phyloP scores from a whole-genome alignment of 2,329 filamentous ascomycete species.

The Hymenoscyphus occultus region DNA sequence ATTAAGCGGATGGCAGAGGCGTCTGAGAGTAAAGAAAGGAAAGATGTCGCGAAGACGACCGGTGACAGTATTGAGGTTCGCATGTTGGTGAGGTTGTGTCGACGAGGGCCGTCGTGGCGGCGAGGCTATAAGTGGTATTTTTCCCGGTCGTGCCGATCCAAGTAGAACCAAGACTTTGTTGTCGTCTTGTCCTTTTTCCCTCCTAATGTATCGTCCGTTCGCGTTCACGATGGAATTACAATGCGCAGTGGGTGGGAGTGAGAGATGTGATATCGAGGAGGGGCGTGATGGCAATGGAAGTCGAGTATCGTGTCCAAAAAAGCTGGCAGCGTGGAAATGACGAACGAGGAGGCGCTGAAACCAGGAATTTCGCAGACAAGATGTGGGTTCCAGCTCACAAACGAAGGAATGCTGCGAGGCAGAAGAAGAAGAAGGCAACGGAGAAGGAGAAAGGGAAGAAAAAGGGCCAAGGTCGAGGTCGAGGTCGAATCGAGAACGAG shows the following conservation, averaged over 20 bases:
- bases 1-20: constrained; percentile 42
- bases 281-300: constrained; percentile 6
- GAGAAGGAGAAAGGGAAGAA: constrained; percentile 15
- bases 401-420: constrained; percentile 27
- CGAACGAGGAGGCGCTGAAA: constrained; percentile 18
- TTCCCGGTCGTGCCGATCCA: constrained; percentile 25
- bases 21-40: constrained; percentile 31
- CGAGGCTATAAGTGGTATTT: constrained; percentile 14
- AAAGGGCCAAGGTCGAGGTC: constrained; percentile 14
- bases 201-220: neutral
- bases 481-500: constrained; percentile 5
- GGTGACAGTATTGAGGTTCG: constrained; percentile 30
- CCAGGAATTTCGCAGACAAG: constrained; percentile 20
- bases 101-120: constrained; percentile 28
- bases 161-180: constrained; percentile 15
- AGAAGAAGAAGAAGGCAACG: neutral
- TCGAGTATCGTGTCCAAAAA: constrained; percentile 13
- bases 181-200: constrained; percentile 8
- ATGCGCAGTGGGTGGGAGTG: constrained; percentile 1
- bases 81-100: constrained; percentile 30
- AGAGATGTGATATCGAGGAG: neutral
- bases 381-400: constrained; percentile 33
- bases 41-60: constrained; percentile 29
- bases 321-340: constrained; percentile 6
- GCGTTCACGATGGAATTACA: constrained; percentile 2